Evolutionary conservation across 805 yeast species (phyloP), one percentile per base, ranked within the genome.

Genomic region (Kazachstania martiniae): DNA sequence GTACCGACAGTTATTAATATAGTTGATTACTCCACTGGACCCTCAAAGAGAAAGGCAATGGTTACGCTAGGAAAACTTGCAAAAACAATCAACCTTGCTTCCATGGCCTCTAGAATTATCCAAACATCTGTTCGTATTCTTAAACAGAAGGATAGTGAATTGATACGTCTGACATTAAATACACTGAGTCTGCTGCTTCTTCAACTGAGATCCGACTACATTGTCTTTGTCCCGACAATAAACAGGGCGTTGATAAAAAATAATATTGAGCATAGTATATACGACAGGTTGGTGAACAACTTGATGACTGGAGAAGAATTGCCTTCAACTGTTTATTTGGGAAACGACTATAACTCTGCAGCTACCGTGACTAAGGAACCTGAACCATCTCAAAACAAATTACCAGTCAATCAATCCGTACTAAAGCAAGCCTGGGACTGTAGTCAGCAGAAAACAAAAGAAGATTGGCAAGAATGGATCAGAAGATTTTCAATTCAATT

Each of bases 391-490:
- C 12, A 77, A 9, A 87, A 78, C 38, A 82, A 82, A 46, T 62
- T 87, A 8, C 85, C 93, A 0, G 70, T 72, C 9, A 72, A 72
- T 39, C 78, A 72, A 38, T 66, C 68, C 33, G 63, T 66, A 12
- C 62, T 87, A 45, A 77, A 82, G 46, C 70, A 72, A 24, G 85
- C 87, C 2, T 87, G 97, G 96, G 94, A 85, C 44, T 79, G 94
- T 12, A 71, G 80, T n/a, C 87, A 83, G 42, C 72, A 87, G 42
- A 70, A 91, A 33, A 83, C 95, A 0, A 76, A 76, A 42, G 95
- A 86, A 45, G 97, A 89, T 44, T 87, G 96, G 96, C 87, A 81
- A 44, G 96, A 89, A 50, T 87, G 97, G 97, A 73, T 84, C 40
- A 71, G 89, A 34, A 66, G 89, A 35, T 63, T 87, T 29, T 74